Conservation (phyloP, 352 stramenopile species). For the Globisporangium nagaii region DNA sequence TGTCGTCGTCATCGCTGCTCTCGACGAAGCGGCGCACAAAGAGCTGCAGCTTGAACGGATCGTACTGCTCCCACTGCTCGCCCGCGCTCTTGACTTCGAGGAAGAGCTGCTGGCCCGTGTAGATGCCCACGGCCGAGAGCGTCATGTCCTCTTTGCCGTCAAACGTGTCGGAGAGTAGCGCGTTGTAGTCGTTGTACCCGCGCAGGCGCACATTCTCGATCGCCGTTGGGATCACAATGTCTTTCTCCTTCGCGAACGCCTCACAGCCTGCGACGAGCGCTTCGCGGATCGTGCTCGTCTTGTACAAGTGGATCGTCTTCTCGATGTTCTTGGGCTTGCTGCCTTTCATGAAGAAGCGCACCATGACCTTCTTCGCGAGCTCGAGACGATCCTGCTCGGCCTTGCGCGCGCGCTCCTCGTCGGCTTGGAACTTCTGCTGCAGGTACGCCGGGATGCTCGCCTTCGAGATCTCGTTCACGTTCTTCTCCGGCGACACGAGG, state of each 20-base stretch:
- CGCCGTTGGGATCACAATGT: constrained; percentile 34
- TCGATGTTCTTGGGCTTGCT: constrained; percentile 56
- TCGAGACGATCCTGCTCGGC: constrained; percentile 66
- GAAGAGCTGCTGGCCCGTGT: constrained; percentile 66
- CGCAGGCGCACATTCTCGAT: constrained; percentile 59
- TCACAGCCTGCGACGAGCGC: constrained; percentile 35
- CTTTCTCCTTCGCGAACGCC: constrained; percentile 55
- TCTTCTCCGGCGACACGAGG: constrained; percentile 56
- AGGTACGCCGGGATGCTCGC: constrained; percentile 66
- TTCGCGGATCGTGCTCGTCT: constrained; percentile 57
- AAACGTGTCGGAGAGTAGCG: constrained; percentile 58
- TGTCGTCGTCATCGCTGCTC: constrained; percentile 4
- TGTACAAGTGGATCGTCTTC: constrained; percentile 72
- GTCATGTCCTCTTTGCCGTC: constrained; percentile 48
- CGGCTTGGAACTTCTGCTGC: constrained; percentile 53
- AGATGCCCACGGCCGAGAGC: constrained; percentile 53
- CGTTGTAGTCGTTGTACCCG: constrained; percentile 76
- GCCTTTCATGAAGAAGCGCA: constrained; percentile 82
- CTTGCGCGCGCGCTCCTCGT: constrained; percentile 51
- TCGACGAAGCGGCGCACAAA: constrained; percentile 60
- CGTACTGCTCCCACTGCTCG: constrained; percentile 62
- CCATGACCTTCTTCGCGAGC: constrained; percentile 65
- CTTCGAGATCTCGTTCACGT: constrained; percentile 55
- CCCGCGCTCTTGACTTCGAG: constrained; percentile 57
- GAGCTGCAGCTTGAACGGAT: constrained; percentile 62